These are phyloP conservation scores for Cucurbitaria berberidis DNA, from an alignment of 2,329 filamentous ascomycete genomes.

Conservation along the genomic window DNA sequence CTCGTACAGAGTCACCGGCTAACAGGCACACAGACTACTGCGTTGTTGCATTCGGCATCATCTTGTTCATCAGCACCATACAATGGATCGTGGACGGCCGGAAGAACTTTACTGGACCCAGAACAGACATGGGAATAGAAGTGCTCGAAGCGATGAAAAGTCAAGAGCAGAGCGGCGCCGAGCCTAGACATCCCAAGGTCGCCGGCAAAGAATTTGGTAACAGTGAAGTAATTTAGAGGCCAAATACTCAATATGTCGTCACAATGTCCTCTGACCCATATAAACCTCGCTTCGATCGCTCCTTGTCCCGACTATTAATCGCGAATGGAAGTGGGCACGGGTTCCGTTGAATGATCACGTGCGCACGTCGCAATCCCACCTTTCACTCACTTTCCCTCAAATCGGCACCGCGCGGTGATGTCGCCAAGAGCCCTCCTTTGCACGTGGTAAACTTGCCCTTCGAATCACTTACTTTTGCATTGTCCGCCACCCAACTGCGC, in stretches of 20 bases:
- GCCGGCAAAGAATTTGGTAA: constrained; percentile 10
- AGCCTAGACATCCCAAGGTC: constrained; percentile 9
- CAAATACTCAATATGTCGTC: background rate
- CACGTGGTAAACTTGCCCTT: background rate
- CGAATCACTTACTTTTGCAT: background rate
- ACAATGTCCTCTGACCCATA: background rate
- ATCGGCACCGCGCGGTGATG: no score
- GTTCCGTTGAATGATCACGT: no score
- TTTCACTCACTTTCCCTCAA: no score
- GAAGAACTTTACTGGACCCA: constrained; percentile 65
- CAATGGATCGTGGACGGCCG: constrained; percentile 67
- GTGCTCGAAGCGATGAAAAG: constrained; percentile 44
- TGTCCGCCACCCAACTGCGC: background rate
- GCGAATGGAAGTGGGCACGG: no score
- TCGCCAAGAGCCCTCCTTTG: background rate
- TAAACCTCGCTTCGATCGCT: background rate
- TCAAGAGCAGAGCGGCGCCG: constrained; percentile 16
- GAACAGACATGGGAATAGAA: constrained; percentile 51
- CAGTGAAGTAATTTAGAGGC: background rate
- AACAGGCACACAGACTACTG: constrained; percentile 52
- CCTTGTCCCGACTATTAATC: background rate
- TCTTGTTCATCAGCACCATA: constrained; percentile 62
- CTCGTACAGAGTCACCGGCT: constrained; percentile 6
- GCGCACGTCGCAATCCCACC: background rate
- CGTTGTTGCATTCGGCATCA: constrained; percentile 63